Evolutionary conservation across 257 asterid species (phyloP).

Genomic region (Lycium barbarum): DNA sequence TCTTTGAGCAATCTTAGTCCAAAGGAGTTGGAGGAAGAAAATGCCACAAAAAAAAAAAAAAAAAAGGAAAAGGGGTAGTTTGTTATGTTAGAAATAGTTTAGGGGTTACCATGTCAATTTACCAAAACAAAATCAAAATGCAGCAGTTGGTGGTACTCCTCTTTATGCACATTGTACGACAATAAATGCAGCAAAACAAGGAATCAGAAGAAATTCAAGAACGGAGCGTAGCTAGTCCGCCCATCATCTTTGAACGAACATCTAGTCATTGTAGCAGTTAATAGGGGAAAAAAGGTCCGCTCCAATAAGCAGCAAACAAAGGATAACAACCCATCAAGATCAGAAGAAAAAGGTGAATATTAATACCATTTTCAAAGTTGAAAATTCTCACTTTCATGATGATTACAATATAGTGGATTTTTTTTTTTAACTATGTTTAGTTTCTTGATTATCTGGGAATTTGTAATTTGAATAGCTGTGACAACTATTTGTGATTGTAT

Average conservation of each 20-base stretch:
- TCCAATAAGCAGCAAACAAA: neutral
- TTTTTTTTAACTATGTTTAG: neutral
- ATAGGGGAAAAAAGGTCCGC: neutral
- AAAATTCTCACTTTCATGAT: no score
- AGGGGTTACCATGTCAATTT: neutral
- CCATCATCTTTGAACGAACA: neutral
- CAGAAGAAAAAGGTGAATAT: neutral
- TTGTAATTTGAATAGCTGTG: neutral
- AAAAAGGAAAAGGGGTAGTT: neutral
- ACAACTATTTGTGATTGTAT: neutral
- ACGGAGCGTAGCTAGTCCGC: neutral
- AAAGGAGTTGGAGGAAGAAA: no score
- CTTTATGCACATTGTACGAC: neutral
- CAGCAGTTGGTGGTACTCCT: neutral
- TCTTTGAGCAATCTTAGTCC: no score
- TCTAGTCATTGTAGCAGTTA: neutral
- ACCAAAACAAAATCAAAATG: neutral
- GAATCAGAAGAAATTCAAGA: neutral
- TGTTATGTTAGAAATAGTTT: neutral
- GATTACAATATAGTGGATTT: no score
- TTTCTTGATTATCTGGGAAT: neutral
- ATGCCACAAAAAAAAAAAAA: no score
- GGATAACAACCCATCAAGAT: slow-evolving; percentile 3
- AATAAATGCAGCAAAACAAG: neutral
- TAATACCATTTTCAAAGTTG: neutral